phyloP scores from a whole-genome alignment of 257 asterid species.

The Rubia yunnanensis region DNA sequence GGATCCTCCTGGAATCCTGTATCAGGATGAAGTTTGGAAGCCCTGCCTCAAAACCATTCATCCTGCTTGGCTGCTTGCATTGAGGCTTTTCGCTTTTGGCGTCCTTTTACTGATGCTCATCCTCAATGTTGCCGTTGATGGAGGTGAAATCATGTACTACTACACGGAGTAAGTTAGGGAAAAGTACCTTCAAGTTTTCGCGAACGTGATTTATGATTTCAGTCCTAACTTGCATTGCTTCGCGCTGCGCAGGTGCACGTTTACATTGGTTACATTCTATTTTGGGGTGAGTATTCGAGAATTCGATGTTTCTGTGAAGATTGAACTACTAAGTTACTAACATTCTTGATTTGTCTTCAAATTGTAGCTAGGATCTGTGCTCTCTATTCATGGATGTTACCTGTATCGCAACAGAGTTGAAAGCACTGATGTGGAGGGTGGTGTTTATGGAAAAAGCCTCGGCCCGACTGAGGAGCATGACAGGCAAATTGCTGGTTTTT shows the following conservation, averaged over 20 bases:
- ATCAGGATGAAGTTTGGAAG: conserved; percentile 85
- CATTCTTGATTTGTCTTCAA: neutral
- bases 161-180: conserved; percentile 73
- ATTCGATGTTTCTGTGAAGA: neutral
- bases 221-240: neutral
- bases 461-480: conserved; percentile 19
- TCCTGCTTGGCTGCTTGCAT: conserved; percentile 78
- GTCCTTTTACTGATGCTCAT: conserved; percentile 72
- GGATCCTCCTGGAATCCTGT: conserved; percentile 37
- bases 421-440: conserved; percentile 40
- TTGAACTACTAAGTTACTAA: neutral
- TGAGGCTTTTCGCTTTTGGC: conserved; percentile 53
- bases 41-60: conserved; percentile 70
- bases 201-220: neutral
- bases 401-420: conserved; percentile 25
- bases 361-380: conserved; percentile 72
- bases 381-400: conserved; percentile 67
- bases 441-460: conserved; percentile 28
- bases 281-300: conserved; percentile 56
- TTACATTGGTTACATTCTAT: conserved; percentile 61
- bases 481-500: conserved; percentile 54
- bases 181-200: neutral
- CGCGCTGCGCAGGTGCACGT: conserved; percentile 69
- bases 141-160: conserved; percentile 58
- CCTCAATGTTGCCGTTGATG: conserved; percentile 62